Evolutionary conservation across 805 yeast genomes (phyloP).

Genomic region (Candida parachauliodes): DNA sequence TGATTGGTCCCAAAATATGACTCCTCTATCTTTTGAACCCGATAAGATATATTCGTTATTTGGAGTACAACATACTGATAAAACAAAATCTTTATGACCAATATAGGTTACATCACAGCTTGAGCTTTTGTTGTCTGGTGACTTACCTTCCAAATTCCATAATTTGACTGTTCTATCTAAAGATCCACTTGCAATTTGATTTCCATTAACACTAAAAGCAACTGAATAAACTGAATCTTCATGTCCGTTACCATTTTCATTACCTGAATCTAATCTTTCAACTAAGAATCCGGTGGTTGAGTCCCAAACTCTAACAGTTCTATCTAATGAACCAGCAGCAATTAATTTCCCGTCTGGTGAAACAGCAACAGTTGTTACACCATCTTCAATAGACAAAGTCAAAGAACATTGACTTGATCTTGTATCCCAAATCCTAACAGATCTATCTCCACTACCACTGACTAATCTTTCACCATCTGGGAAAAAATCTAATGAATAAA

Average conservation of each 20-base stretch:
- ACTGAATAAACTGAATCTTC: slow-evolving; percentile 95
- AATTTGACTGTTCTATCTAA: slow-evolving; percentile 93
- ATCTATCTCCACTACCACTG: slow-evolving; percentile 94
- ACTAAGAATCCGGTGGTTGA: slow-evolving; percentile 87
- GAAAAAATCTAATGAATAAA: slow-evolving; percentile 91
- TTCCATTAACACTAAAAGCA: slow-evolving; percentile 87
- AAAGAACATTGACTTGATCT: slow-evolving; percentile 84
- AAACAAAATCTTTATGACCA: slow-evolving; percentile 95
- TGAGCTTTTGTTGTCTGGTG: slow-evolving; percentile 31
- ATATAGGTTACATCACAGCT: slow-evolving; percentile 89
- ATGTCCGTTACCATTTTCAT: slow-evolving; percentile 87
- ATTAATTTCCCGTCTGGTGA: slow-evolving; percentile 92
- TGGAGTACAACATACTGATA: slow-evolving; percentile 91
- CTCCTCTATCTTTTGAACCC: slow-evolving; percentile 96
- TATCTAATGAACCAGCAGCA: slow-evolving; percentile 95
- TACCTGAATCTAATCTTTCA: slow-evolving; percentile 87
- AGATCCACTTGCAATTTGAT: slow-evolving; percentile 91
- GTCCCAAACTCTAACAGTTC: slow-evolving; percentile 97
- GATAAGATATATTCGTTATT: slow-evolving; percentile 87
- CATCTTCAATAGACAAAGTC: slow-evolving; percentile 90
- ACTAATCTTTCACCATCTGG: slow-evolving; percentile 91
- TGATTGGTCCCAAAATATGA: slow-evolving; percentile 91
- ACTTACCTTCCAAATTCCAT: slow-evolving; percentile 78
- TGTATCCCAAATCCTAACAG: slow-evolving; percentile 95
- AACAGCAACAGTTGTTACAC: slow-evolving; percentile 96